phyloP scores from a whole-genome alignment of 73 alveolate species.

The Blepharisma stoltei region DNA sequence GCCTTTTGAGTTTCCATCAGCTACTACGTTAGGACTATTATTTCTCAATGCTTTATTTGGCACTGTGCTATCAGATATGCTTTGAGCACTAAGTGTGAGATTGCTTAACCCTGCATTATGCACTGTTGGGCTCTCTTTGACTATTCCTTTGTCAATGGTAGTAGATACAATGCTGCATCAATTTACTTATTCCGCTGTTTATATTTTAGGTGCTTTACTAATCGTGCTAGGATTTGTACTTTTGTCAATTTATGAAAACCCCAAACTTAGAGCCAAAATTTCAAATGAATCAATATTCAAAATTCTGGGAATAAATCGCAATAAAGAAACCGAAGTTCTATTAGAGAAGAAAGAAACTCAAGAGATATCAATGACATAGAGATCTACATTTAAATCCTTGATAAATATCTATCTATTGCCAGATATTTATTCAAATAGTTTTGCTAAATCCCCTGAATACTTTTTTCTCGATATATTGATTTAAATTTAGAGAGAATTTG shows the following conservation, averaged over 20 bases:
- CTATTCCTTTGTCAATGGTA: slow-evolving; percentile 51
- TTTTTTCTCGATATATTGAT: no score
- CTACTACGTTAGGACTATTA: slow-evolving; percentile 30
- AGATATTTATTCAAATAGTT: no score
- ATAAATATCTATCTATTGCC: no score
- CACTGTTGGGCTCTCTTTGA: slow-evolving; percentile 47
- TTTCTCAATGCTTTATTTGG: slow-evolving; percentile 48
- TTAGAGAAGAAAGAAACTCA: no score
- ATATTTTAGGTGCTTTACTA: slow-evolving; percentile 32
- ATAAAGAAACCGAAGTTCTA: not conserved
- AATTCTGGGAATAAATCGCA: not conserved
- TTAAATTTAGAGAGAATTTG: no score
- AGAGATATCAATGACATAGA: no score
- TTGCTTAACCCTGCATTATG: slow-evolving; percentile 41
- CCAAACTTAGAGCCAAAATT: not conserved
- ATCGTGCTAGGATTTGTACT: slow-evolving; percentile 28
- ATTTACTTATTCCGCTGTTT: slow-evolving; percentile 13
- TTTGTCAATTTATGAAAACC: slow-evolving; percentile 29
- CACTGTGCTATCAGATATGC: slow-evolving; percentile 39
- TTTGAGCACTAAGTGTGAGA: slow-evolving; percentile 51
- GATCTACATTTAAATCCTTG: no score
- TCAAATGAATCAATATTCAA: not conserved
- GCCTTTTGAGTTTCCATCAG: slow-evolving; percentile 40
- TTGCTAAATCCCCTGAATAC: no score
- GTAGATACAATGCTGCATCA: slow-evolving; percentile 31